Conservation (phyloP, 352 stramenopile genomes). For the Peronospora belbahrii region DNA sequence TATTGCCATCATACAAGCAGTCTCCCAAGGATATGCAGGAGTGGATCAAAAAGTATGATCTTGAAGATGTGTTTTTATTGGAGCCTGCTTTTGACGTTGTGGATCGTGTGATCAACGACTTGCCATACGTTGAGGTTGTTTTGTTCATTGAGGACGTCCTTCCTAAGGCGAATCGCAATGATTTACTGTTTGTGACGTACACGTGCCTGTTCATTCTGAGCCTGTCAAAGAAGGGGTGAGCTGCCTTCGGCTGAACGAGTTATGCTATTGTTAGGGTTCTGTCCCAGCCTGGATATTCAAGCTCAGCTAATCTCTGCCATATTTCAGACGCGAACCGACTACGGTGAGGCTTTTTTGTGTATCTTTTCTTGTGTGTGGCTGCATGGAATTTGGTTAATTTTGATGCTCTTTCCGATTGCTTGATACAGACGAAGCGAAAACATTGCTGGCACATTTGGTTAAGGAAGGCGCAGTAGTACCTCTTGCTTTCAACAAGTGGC, state of each 20-base stretch:
- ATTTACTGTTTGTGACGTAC: constrained; percentile 56
- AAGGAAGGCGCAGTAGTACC: constrained; percentile 50
- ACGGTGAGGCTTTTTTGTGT: constrained; percentile 24
- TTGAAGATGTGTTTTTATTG: constrained; percentile 50
- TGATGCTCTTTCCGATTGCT: constrained; percentile 10
- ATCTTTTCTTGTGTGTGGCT: background rate
- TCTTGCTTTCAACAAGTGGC: constrained; percentile 56
- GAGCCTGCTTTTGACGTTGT: constrained; percentile 52
- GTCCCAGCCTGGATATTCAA: constrained; percentile 53
- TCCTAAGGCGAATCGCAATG: constrained; percentile 34
- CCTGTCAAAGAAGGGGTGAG: constrained; percentile 38
- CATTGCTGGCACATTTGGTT: constrained; percentile 55
- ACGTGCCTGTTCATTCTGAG: constrained; percentile 61
- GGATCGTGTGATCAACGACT: constrained; percentile 31
- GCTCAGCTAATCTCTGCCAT: constrained; percentile 53
- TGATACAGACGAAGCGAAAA: constrained; percentile 53
- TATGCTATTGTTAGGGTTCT: constrained; percentile 71
- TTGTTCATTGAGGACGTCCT: constrained; percentile 52
- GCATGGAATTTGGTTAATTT: background rate
- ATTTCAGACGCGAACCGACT: constrained; percentile 53
- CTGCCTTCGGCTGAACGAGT: constrained; percentile 48
- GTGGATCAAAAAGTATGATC: constrained; percentile 59
- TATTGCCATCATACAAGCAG: constrained; percentile 51
- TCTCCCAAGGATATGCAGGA: constrained; percentile 43
- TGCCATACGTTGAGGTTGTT: constrained; percentile 46